These are phyloP conservation scores for Stygiomarasmius scandens DNA, from an alignment of 1,284 basidiomycete species.

Conservation along the genomic window DNA sequence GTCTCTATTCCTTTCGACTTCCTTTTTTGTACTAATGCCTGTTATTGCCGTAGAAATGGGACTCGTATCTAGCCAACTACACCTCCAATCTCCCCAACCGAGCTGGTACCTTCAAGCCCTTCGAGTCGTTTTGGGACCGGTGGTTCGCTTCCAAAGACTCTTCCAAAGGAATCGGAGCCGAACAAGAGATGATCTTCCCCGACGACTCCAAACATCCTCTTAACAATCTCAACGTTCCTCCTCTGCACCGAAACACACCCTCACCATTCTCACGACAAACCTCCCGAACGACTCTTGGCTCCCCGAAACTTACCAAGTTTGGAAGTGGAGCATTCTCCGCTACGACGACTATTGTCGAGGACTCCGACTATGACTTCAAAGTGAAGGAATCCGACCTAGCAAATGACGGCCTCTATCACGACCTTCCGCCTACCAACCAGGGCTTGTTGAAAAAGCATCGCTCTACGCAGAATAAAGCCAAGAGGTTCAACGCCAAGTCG, in stretches of 20 bases:
- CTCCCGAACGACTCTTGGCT: neutral
- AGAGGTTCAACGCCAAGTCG: no score
- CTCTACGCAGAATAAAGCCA: no score
- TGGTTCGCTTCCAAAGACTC: conserved; percentile 32
- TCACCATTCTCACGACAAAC: neutral
- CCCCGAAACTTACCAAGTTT: no score
- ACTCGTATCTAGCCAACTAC: conserved; percentile 64
- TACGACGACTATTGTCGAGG: neutral
- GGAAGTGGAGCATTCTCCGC: neutral
- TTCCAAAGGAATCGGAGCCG: neutral
- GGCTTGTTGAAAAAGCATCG: no score
- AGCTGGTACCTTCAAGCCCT: conserved; percentile 51
- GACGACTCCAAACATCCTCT: conserved; percentile 13
- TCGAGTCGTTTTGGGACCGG: conserved; percentile 53
- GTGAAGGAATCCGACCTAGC: neutral
- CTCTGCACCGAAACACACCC: neutral
- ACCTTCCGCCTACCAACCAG: no score
- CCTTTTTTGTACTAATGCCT: neutral
- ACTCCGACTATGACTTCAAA: neutral
- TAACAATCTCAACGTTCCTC: neutral
- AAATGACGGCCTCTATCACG: neutral
- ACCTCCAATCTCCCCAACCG: conserved; percentile 50
- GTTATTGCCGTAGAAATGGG: conserved; percentile 60
- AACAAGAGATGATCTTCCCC: conserved; percentile 33
- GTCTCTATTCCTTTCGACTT: neutral